Base-by-base conservation (phyloP, 495 filamentous ascomycete species). In the Pyrenopolyporus hunteri region DNA sequence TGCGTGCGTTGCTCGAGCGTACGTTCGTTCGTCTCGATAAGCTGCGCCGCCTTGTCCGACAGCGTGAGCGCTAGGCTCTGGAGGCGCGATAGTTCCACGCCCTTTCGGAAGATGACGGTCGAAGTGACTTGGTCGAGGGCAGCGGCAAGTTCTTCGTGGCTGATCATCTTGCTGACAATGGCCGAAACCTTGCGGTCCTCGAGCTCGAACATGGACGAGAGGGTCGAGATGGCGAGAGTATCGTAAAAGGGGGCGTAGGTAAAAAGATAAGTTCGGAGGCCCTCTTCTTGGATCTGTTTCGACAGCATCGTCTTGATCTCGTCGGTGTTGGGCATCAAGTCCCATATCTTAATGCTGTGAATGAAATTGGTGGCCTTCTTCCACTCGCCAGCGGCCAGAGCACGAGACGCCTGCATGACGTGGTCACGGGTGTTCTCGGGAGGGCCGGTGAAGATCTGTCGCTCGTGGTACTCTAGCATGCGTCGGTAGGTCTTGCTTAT, bases 401-500 rank as follows among this genome's bases (percentile, higher is more conserved):
- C 93, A 80, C 96, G 96, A 55, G 94, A 96, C 29, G 91, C 92
- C 79, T 97, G 94, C 90, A 98, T 98, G 65, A 98, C 93, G 70
- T 97, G 94, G 74, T 98, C 94, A 54, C 94, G 87, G 49, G 95
- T 98, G 79, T 98, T 98, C 80, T 98, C 94, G 6, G 94, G 92
- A 19, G 94, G 94, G 10, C 94, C 94, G 22, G 92, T 98, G 83
- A 98, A 98, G 64, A 98, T 96, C 72, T 98, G 95, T 56, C 94
- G 87, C 85, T 98, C 94, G 74, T 97, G 95, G 80, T 98, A 99
- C 74, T 99, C 95, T 45, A 99, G 82, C 89, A 98, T 96, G 58
- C 94, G 90, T 59, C 94, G 91, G 83, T 97, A 99, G 4, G 95
- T 98, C 85, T 99, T 99, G 81, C 92, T 97, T 77, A 99, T 99